These are phyloP conservation scores for Physaria fendleri DNA, from an alignment of 345 rosid genomes.

Conservation along the genomic window DNA sequence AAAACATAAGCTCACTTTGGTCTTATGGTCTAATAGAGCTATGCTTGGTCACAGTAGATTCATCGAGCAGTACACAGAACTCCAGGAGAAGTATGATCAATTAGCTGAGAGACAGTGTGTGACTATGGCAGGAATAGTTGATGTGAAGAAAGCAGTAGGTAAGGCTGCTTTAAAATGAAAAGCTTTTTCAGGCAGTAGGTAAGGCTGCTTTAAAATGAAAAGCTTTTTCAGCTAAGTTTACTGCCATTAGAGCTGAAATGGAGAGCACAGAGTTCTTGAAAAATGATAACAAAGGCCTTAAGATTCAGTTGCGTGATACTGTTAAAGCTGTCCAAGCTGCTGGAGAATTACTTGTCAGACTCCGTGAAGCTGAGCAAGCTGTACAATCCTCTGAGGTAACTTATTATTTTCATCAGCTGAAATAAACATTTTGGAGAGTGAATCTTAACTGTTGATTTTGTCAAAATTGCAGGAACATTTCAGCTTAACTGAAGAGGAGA, in stretches of 20 bases:
- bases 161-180: slow-evolving; percentile 79
- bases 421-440: not conserved
- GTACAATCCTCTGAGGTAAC: slow-evolving; percentile 72
- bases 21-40: too few species aligned
- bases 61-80: slow-evolving; percentile 86
- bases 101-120: slow-evolving; percentile 58
- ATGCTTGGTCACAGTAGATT: slow-evolving; percentile 86
- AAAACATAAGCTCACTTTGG: too few species aligned
- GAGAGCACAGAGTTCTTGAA: slow-evolving; percentile 63
- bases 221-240: too few species aligned
- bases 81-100: slow-evolving; percentile 83
- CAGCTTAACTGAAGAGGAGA: slow-evolving; percentile 47
- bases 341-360: slow-evolving; percentile 84
- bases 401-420: not conserved
- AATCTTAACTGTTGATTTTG: not conserved
- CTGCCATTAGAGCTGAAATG: slow-evolving; percentile 77
- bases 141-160: slow-evolving; percentile 79
- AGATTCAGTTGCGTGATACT: slow-evolving; percentile 79
- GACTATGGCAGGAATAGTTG: slow-evolving; percentile 78
- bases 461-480: slow-evolving; percentile 50
- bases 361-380: slow-evolving; percentile 82
- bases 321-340: slow-evolving; percentile 98
- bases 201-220: slow-evolving; percentile 58
- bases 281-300: slow-evolving; percentile 77
- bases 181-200: slow-evolving; percentile 60